Evolutionary conservation across 805 yeast species (phyloP), one percentile per base, ranked within the genome.

Genomic region (Zygoascus flipseniorum): DNA sequence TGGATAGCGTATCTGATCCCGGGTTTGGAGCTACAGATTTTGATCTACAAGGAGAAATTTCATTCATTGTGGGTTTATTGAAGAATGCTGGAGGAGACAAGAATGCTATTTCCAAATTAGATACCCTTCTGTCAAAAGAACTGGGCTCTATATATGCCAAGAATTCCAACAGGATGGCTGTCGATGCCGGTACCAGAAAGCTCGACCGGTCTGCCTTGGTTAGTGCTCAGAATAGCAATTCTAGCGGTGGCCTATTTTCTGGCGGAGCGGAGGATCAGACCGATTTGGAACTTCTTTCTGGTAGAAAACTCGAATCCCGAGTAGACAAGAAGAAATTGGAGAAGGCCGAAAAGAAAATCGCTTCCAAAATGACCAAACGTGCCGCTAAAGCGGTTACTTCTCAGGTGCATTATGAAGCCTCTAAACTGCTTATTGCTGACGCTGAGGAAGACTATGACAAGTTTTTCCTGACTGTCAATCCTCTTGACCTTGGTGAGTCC

Each of bases 291-390:
- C 95, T 90, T 58, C 63, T 69, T 19, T 77, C 95, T 0, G 97
- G 96, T 54, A 80, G 96, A 70, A 82, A 85, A 60, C 85, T 89
- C 74, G 98, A 93, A 69, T 83, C 95, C 46, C 81, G 95, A 65
- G 99, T 93, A 44, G 99, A 93, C 69, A 86, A 86, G 76, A 90
- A 89, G 82, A 93, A 93, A 71, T 81, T 93, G 63, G 97, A 90
- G 67, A 93, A 92, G 70, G 99, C 97, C 54, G 99, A 93, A 74
- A 82, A 89, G 64, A 93, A 93, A 76, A 90, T 93, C 67, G 97
- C 97, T 20, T 92, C 95, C 66, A 93, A 93, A 73, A 92, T 93
- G 57, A 97, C 97, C 43, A 92, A 92, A 75, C 79, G 89, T 61
- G 72, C 72, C 48, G 60, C 64, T 52, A 54, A 63, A 72, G 57